Conservation (phyloP, 805 yeast species). For the Torulaspora indica region DNA sequence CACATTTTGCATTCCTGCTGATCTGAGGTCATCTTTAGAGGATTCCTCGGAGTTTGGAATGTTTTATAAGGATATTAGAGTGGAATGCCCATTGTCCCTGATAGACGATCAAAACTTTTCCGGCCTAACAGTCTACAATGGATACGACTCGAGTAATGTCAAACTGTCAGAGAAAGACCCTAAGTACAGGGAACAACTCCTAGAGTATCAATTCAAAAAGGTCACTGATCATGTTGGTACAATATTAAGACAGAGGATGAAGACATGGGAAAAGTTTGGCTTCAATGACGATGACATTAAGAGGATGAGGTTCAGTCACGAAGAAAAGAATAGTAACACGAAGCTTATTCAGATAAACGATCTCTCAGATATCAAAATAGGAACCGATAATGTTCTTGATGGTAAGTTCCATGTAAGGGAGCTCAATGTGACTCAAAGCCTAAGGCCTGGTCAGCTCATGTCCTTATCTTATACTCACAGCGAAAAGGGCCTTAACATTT, state of each 20-base stretch:
- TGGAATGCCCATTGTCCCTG: conserved; percentile 27
- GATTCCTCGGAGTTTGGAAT: conserved; percentile 21
- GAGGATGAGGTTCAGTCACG: conserved; percentile 25
- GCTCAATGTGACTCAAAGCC: conserved; percentile 25
- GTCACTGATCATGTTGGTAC: conserved; percentile 22
- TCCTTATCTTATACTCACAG: conserved; percentile 27
- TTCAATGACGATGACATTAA: conserved; percentile 32
- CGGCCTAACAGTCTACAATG: conserved; percentile 17
- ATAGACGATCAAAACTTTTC: conserved; percentile 20
- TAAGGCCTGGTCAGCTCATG: conserved; percentile 23
- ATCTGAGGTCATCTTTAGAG: conserved; percentile 21
- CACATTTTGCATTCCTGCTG: conserved; percentile 24
- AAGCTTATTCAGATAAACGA: conserved; percentile 29
- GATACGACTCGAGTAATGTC: conserved; percentile 20
- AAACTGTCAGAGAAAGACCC: conserved; percentile 15
- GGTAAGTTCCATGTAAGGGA: conserved; percentile 18
- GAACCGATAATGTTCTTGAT: neutral
- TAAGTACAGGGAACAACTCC: conserved; percentile 18
- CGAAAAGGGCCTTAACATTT: conserved; percentile 25
- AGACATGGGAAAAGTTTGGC: conserved; percentile 22
- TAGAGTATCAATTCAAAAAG: conserved; percentile 27
- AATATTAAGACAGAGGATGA: conserved; percentile 15
- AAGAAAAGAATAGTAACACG: conserved; percentile 10
- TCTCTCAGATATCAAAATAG: conserved; percentile 19
- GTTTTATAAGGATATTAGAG: conserved; percentile 26